Conservation (phyloP, 345 rosid species). For the Cardamine occulta region DNA sequence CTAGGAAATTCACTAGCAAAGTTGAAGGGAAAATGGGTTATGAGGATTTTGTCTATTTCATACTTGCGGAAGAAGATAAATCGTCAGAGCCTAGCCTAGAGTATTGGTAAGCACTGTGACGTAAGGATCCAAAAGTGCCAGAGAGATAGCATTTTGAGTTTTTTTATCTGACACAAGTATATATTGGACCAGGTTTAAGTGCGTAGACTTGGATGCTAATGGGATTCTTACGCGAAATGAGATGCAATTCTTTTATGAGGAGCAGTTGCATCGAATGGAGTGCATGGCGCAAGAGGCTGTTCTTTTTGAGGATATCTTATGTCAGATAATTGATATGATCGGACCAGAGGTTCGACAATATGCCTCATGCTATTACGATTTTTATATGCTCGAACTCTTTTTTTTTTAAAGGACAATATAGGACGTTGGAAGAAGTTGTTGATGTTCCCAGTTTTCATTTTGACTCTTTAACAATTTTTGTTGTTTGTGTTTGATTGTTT, state of each 20-base stretch:
- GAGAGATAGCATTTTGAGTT: not conserved
- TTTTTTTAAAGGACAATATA: not conserved
- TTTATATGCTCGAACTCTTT: not conserved
- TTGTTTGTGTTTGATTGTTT: conserved; percentile 25
- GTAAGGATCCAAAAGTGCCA: not conserved
- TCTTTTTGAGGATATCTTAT: conserved; percentile 90
- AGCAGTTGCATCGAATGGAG: conserved; percentile 98
- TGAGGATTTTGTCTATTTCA: conserved; percentile 97
- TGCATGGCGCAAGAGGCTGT: conserved; percentile 99
- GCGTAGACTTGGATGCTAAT: conserved; percentile 95
- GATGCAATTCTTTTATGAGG: conserved; percentile 92
- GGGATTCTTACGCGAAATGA: conserved; percentile 84
- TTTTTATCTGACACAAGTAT: conserved; percentile 34
- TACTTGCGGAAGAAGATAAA: conserved; percentile 95
- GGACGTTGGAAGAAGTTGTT: not conserved
- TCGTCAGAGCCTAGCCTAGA: conserved; percentile 97
- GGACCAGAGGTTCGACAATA: conserved; percentile 73
- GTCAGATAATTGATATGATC: conserved; percentile 97
- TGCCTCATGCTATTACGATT: conserved; percentile 20
- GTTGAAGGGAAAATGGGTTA: conserved; percentile 96
- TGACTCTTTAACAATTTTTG: not conserved
- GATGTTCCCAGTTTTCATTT: not conserved
- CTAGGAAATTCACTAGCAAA: conserved; percentile 86
- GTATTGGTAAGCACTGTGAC: conserved; percentile 63
- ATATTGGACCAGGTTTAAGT: conserved; percentile 70